A percentile compares a stretch with the other conserved stretches of the same genome.
These are phyloP conservation scores for Macaranga tanarius DNA, from an alignment of 441 rosid species.

Conservation along the genomic window DNA sequence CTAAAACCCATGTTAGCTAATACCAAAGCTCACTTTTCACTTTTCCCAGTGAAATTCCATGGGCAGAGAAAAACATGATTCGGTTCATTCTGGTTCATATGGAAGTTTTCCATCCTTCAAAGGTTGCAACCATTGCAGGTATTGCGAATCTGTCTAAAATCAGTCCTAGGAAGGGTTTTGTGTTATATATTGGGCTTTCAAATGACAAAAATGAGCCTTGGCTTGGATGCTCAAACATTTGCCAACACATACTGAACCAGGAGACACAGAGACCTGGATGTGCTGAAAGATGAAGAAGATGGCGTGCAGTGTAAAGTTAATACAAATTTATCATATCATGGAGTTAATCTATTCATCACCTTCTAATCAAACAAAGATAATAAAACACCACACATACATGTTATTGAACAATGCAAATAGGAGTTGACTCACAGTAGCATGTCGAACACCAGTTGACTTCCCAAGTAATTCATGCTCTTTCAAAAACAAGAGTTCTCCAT, in stretches of 20 bases:
- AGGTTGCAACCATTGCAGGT: background rate
- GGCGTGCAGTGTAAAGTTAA: background rate
- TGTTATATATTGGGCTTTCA: conserved; percentile 4
- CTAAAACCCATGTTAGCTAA: background rate
- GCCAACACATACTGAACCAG: too few species aligned
- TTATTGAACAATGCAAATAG: background rate
- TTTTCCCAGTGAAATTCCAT: background rate
- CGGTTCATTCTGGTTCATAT: conserved; percentile 7
- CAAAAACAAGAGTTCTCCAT: conserved; percentile 95
- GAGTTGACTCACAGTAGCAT: conserved; percentile 69
- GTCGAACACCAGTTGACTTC: conserved; percentile 85
- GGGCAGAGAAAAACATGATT: background rate
- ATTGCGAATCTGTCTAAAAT: background rate
- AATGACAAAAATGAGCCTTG: background rate
- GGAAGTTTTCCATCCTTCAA: background rate
- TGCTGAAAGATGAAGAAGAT: background rate
- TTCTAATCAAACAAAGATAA: conserved; percentile 7
- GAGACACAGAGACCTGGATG: background rate
- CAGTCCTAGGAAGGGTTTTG: background rate
- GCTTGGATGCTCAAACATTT: background rate
- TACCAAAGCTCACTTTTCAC: too few species aligned
- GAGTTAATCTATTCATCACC: background rate
- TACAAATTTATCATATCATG: conserved; percentile 1
- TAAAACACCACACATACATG: background rate
- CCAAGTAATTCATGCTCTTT: conserved; percentile 98